phyloP scores from a whole-genome alignment of 2,329 filamentous ascomycete genomes.

The Sporothrix curviconia region DNA sequence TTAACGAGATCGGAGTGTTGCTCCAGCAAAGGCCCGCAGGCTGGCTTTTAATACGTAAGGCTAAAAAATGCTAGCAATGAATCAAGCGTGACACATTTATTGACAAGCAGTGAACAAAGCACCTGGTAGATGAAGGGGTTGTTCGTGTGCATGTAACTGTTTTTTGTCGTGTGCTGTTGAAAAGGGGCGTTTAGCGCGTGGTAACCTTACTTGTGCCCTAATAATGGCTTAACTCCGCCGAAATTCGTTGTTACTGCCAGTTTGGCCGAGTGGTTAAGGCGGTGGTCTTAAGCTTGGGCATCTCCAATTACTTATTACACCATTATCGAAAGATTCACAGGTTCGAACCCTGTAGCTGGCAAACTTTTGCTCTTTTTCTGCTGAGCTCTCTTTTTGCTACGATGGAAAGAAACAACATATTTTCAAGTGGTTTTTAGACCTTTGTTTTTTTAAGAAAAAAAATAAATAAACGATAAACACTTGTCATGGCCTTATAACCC shows the following conservation, averaged over 20 bases:
- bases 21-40: too few relatives aligned
- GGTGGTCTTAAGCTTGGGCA: constrained; percentile 17
- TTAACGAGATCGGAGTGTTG: too few relatives aligned
- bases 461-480: not conserved
- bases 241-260: constrained; percentile 15
- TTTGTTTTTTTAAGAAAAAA: not conserved
- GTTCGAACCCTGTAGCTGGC: constrained; percentile 21
- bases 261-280: constrained; percentile 21
- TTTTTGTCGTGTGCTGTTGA: too few relatives aligned
- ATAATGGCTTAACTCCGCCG: constrained; percentile 7
- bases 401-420: not conserved
- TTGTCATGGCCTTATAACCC: too few relatives aligned
- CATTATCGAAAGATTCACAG: constrained; percentile 20
- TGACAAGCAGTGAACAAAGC: too few relatives aligned
- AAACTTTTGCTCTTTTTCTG: not conserved
- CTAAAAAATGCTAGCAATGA: too few relatives aligned
- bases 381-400: not conserved
- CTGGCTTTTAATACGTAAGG: too few relatives aligned
- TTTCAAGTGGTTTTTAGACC: not conserved
- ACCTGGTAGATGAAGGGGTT: too few relatives aligned
- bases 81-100: too few relatives aligned
- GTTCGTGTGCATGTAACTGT: too few relatives aligned
- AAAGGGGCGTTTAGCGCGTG: not conserved
- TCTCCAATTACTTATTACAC: constrained; percentile 11
- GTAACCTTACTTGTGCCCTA: not conserved